Conservation (phyloP, 2,329 filamentous ascomycete species). For the Fusarium verticillioides region DNA sequence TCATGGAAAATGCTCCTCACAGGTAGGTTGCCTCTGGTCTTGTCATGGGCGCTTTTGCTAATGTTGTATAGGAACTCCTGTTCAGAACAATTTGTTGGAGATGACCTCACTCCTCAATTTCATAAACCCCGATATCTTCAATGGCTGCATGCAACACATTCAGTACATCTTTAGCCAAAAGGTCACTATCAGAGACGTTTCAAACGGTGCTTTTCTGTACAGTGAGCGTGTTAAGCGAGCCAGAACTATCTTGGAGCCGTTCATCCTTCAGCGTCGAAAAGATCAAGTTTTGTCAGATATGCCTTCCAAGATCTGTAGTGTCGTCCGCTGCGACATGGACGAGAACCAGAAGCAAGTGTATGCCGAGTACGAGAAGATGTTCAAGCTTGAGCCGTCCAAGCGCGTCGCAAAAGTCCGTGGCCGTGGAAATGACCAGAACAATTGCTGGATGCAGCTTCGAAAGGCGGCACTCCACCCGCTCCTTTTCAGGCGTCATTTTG, state of each 20-base stretch:
- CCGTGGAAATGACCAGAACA: constrained; percentile 67
- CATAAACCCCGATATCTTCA: constrained; percentile 88
- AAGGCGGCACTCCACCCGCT: constrained; percentile 93
- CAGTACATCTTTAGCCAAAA: constrained; percentile 91
- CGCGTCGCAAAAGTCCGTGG: constrained; percentile 61
- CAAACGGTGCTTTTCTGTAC: constrained; percentile 85
- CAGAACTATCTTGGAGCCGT: constrained; percentile 91
- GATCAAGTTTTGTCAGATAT: constrained; percentile 88
- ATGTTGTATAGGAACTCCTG: constrained; percentile 79
- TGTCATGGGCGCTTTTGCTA: constrained; percentile 11
- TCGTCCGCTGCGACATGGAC: constrained; percentile 85
- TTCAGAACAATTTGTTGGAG: constrained; percentile 95
- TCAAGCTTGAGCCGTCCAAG: constrained; percentile 69
- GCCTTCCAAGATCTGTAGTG: constrained; percentile 79
- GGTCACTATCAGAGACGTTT: constrained; percentile 81
- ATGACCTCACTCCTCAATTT: constrained; percentile 92
- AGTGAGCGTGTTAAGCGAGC: constrained; percentile 87
- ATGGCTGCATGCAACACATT: constrained; percentile 80
- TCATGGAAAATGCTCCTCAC: constrained; percentile 85
- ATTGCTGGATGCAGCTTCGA: constrained; percentile 88
- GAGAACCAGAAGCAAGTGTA: constrained; percentile 79
- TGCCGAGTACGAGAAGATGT: constrained; percentile 69
- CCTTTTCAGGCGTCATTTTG: constrained; percentile 84
- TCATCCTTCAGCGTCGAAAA: constrained; percentile 94
- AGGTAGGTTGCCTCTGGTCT: constrained; percentile 38